Base-by-base conservation (phyloP, 768 basidiomycete genomes). In the Mrakia blollopis region DNA sequence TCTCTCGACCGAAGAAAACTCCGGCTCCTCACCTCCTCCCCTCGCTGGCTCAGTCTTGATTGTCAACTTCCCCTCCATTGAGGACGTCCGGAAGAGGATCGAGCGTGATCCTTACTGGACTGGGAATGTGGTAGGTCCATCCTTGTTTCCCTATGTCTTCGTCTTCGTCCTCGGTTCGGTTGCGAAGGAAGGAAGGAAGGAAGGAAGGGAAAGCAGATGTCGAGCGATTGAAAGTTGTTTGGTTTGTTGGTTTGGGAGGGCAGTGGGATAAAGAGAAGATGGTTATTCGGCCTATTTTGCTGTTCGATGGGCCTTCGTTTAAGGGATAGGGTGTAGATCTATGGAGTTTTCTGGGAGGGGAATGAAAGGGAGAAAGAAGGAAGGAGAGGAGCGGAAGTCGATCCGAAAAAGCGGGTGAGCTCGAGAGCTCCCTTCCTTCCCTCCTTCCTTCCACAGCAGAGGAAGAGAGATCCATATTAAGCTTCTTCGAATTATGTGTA, bases 201-300 rank as follows among this genome's bases (percentile, higher is more conserved):
- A 35, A 65, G 28, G n/a, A 35, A 35, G 32, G 16, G 32, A 35
- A 35, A 32, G 23, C 30, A 35, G 32, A 25, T 14, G 30, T 1
- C 8, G 62, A 67, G 30, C 18, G 8, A 37, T 16, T 35, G 65
- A 39, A 63, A 65, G 7, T 37, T 65, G 60, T 37, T 65, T 30
- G 37, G 32, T 65, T 32, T 10, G 52, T 39, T 72, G 9, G 28
- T 32, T n/a, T 57, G 8, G 35, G 18, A 32, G 52, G 18, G 18
- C 77, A 89, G 89, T 89, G 89, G 89, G 88, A 89, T 78, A 83
- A 85, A 70, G 87, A 88, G 79, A 88, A 85, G 79, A 69, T 89
- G 23, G 83, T 86, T 3, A 87, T 89, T 63, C 76, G 84, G 32
- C 88, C 88, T 1, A 85, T 87, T 21, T n/a, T 68, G 65, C 10